Evolutionary conservation across 2,329 filamentous ascomycete species (phyloP), one percentile per base, ranked within the genome.

Genomic region (Aureobasidium sp.): DNA sequence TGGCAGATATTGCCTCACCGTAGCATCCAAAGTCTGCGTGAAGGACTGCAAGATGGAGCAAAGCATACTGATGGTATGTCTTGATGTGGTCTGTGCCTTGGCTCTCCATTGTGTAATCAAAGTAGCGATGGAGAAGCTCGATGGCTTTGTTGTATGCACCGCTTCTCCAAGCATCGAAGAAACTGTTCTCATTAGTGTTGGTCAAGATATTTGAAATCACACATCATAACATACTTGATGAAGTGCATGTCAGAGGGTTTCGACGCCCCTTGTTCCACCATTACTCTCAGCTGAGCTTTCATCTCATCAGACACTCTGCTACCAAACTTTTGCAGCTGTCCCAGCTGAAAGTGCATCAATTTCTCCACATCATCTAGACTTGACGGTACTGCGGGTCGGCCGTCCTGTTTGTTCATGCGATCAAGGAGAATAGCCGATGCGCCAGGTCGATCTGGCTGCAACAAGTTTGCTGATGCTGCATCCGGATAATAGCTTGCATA

Each of bases 1-100:
- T 96, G 14, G 93, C 90, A 12, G 90, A 85, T n/a, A 97, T 83
- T 6, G 93, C 93, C 75, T 97, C 92, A 44, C 85, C 83, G 72
- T 91, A 87, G 71, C 90, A 96, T 50, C 92, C 92, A 77, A 97
- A 97, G 72, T 97, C 94, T 17, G 92, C 90, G 70, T 99, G 93
- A 5, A 97, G 82, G 37, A 97, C 90, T 3, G 92, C 93, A 63
- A 97, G 82, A 70, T 97, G 97, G 70, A 99, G 86, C 15, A 97
- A 78, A 0, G 94, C 94, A 71, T 97, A 96, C 71, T 97, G 94
- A 70, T 99, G 97, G 68, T 92, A 92, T 5, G 89, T 83, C 27
- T 89, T 86, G 68, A 96, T 89, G 67, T 86, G 89, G 69, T 94
- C 89, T 85, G 95, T 91, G 22, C 59, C 54, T 40, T 65, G 61